Evolutionary conservation across 1,284 basidiomycete genomes (phyloP), one percentile per base, ranked within the genome.

Genomic region (Mycena citricolor): DNA sequence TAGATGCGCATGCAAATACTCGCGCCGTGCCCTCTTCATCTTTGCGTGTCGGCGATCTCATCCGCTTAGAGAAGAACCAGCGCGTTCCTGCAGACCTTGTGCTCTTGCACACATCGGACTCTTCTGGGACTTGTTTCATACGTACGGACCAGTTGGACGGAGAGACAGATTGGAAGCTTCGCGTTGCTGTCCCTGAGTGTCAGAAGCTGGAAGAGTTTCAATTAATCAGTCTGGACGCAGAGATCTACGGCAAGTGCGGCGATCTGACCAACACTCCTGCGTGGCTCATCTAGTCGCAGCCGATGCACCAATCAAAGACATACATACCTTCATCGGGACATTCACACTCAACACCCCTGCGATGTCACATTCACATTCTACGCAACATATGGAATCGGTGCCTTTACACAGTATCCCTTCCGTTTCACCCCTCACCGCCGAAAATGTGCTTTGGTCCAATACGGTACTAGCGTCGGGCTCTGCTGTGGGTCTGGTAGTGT

Each of bases 81-180:
- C 79, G 97, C 10, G 92, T 99, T 1, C 97, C 97, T 0, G 91
- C 97, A 2, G 97, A 99, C 59, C 78, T 98, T 64, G 81, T 98
- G 1, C 73, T 99, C 13, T 72, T 99, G 7, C 81, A 86, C 26
- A 98, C 95, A 0, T 88, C 83, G 2, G 94, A 94, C 53, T 65
- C 77, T 4, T 82, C 86, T 24, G 97, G 97, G 2, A 94, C 94
- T 1, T 98, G 95, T 63, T 99, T 99, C 65, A 90, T 99, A 41
- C 77, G 95, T 5, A 99, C 97, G 0, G 97, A 99, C 65, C 97
- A 99, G 61, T 76, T 99, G 8, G 97, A 99, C 57, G 97, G 97
- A 32, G 97, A 99, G 67, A 99, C 97, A 1, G 97, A 99, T 59
- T 99, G 97, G 97, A 99, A 99, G 65, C 71, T 98, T 38, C 83